Percentiles rank a stretch among this genome's conserved stretches.
phyloP scores from a whole-genome alignment of 805 yeast species.

The Cyberlindnera misumaiensis region DNA sequence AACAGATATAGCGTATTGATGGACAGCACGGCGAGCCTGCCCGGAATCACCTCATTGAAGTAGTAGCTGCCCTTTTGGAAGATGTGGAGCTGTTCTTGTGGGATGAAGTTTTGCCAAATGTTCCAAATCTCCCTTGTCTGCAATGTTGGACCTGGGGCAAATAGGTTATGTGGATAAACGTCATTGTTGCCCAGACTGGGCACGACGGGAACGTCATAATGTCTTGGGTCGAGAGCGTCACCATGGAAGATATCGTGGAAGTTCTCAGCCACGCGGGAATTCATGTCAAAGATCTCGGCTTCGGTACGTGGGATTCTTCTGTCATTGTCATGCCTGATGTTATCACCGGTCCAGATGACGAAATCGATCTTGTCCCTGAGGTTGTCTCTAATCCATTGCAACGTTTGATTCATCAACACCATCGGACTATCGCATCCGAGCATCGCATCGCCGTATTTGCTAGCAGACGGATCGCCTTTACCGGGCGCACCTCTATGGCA shows the following conservation, averaged over 20 bases:
- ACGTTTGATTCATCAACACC: slow-evolving; percentile 50
- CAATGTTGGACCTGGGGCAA: slow-evolving; percentile 82
- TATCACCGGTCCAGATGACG: slow-evolving; percentile 89
- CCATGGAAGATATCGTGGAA: slow-evolving; percentile 48
- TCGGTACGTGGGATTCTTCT: slow-evolving; percentile 70
- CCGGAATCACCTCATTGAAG: slow-evolving; percentile 73
- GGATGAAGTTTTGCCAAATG: slow-evolving; percentile 70
- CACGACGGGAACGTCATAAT: slow-evolving; percentile 42
- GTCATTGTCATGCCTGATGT: slow-evolving; percentile 79
- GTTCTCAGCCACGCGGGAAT: slow-evolving; percentile 45
- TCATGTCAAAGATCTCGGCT: slow-evolving; percentile 60
- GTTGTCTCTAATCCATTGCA: slow-evolving; percentile 59
- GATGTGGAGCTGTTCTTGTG: slow-evolving; percentile 68
- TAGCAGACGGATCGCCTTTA: slow-evolving; percentile 39
- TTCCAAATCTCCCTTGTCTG: slow-evolving; percentile 73
- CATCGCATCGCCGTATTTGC: slow-evolving; percentile 67
- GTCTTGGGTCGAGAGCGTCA: slow-evolving; percentile 32
- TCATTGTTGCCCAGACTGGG: slow-evolving; percentile 85
- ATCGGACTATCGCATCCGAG: slow-evolving; percentile 75
- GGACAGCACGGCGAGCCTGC: slow-evolving; percentile 68
- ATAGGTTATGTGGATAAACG: slow-evolving; percentile 82
- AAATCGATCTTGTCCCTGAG: slow-evolving; percentile 75
- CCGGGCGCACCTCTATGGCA: slow-evolving; percentile 49
- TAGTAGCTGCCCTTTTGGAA: slow-evolving; percentile 73
- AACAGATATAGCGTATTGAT: slow-evolving; percentile 72